phyloP scores from a whole-genome alignment of 2,329 filamentous ascomycete genomes.

The Cercospora janseana region DNA sequence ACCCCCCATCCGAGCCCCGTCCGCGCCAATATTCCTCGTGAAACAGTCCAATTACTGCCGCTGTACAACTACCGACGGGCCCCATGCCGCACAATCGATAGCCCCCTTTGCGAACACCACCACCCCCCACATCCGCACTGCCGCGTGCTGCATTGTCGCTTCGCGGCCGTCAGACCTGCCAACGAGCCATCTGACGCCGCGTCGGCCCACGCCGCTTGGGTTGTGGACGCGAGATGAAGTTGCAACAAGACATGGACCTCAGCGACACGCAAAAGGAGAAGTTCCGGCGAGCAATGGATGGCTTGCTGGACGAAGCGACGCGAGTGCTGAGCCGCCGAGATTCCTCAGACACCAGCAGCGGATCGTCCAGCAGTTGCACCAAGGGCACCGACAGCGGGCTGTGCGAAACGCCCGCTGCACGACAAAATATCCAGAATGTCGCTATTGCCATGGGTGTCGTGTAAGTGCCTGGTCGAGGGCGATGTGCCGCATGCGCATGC shows the following conservation, averaged over 20 bases:
- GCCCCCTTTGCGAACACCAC: too few species aligned
- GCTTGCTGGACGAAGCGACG: constrained; percentile 25
- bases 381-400: constrained; percentile 27
- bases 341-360: constrained; percentile 16
- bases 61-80: too few species aligned
- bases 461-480: constrained; percentile 29
- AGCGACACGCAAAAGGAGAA: constrained; percentile 14
- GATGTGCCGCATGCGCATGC: constrained; percentile 27
- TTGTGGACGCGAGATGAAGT: constrained; percentile 11
- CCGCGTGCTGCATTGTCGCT: constrained; percentile 1
- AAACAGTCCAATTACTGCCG: constrained; percentile 9
- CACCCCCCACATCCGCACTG: too few species aligned
- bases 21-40: constrained; percentile 5
- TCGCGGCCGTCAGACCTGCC: neutral
- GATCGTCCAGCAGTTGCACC: constrained; percentile 28
- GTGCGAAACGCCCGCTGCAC: constrained; percentile 34
- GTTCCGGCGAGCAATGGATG: constrained; percentile 23
- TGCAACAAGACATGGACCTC: constrained; percentile 8
- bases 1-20: constrained; percentile 11
- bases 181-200: constrained; percentile 11
- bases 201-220: neutral
- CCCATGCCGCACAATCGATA: too few species aligned
- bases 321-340: constrained; percentile 27
- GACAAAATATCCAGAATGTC: constrained; percentile 31
- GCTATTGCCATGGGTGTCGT: constrained; percentile 38